phyloP scores from a whole-genome alignment of 1,284 basidiomycete species.

The Cryptococcus neoformans region DNA sequence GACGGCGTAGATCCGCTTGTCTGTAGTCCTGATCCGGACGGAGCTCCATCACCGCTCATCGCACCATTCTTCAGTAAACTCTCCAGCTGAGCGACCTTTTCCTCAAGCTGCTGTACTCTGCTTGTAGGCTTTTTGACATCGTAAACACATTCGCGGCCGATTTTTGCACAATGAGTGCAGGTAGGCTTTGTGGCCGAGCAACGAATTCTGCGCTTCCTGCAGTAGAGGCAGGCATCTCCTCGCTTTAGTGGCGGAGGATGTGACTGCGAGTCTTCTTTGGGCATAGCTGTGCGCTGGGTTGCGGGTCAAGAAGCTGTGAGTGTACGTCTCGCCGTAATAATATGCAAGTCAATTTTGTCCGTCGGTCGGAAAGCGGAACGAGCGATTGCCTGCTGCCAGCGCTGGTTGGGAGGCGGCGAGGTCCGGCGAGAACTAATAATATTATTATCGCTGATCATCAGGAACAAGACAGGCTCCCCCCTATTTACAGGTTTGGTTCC shows the following conservation, averaged over 20 bases:
- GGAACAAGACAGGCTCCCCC: too few relatives aligned
- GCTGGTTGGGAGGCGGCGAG: too few relatives aligned
- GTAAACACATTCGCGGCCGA: constrained; percentile 39
- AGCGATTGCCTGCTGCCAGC: neutral
- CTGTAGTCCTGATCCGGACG: neutral
- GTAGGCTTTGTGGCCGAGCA: constrained; percentile 40
- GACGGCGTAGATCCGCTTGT: constrained; percentile 1
- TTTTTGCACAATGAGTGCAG: constrained; percentile 39
- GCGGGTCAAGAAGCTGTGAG: neutral
- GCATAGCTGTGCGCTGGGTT: neutral
- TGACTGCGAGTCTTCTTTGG: constrained; percentile 9
- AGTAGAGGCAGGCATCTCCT: constrained; percentile 46
- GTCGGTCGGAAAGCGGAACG: too few relatives aligned
- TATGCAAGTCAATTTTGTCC: too few relatives aligned
- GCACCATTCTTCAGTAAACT: constrained; percentile 13
- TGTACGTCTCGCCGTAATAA: too few relatives aligned
- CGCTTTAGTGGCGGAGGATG: constrained; percentile 28
- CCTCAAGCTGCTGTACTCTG: constrained; percentile 42
- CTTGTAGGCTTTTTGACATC: constrained; percentile 41
- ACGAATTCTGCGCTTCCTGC: constrained; percentile 40
- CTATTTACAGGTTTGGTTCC: too few relatives aligned
- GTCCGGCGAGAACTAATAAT: too few relatives aligned
- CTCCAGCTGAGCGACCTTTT: constrained; percentile 42
- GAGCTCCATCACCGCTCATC: neutral
- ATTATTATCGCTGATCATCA: too few relatives aligned